Percentiles rank a stretch among this genome's conserved stretches.
Evolutionary conservation across 352 stramenopile species (phyloP).

Genomic region (Halophytophthora batemanensis): DNA sequence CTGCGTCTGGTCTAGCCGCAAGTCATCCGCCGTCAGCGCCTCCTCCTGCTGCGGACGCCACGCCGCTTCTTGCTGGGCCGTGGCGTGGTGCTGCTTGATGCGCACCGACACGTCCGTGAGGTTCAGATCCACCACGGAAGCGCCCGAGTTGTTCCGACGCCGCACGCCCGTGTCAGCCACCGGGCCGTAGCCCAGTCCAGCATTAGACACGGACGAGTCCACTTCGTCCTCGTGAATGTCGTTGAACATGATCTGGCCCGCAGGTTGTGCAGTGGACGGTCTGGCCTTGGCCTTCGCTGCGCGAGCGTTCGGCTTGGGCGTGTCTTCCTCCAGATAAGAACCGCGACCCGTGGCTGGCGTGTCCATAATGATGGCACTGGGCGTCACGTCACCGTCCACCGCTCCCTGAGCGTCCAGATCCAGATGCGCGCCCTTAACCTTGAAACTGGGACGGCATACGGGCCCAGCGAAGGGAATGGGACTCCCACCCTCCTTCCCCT

Average conservation of each 20-base stretch:
- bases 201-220: slow-evolving; percentile 10
- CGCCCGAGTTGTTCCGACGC: slow-evolving; percentile 27
- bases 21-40: slow-evolving; percentile 50
- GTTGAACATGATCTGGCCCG: slow-evolving; percentile 52
- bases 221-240: slow-evolving; percentile 61
- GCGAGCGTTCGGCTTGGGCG: slow-evolving; percentile 20
- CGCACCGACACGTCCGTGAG: slow-evolving; percentile 51
- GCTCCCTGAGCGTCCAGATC: slow-evolving; percentile 18
- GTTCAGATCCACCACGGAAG: slow-evolving; percentile 38
- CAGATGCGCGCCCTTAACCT: slow-evolving; percentile 28
- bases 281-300: not conserved
- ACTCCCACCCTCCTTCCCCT: slow-evolving; percentile 29
- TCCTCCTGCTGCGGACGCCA: slow-evolving; percentile 31
- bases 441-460: slow-evolving; percentile 41
- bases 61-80: slow-evolving; percentile 23
- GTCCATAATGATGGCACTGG: slow-evolving; percentile 26
- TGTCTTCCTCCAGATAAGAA: slow-evolving; percentile 29
- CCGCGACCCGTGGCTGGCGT: slow-evolving; percentile 21
- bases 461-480: slow-evolving; percentile 49
- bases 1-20: slow-evolving; percentile 37
- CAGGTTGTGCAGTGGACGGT: slow-evolving; percentile 1
- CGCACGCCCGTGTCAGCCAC: slow-evolving; percentile 5
- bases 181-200: slow-evolving; percentile 3
- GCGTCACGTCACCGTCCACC: slow-evolving; percentile 18
- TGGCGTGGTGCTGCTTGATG: slow-evolving; percentile 47